Evolutionary conservation across 495 filamentous ascomycete species (phyloP).

Genomic region (Aspergillus coremiiformis): DNA sequence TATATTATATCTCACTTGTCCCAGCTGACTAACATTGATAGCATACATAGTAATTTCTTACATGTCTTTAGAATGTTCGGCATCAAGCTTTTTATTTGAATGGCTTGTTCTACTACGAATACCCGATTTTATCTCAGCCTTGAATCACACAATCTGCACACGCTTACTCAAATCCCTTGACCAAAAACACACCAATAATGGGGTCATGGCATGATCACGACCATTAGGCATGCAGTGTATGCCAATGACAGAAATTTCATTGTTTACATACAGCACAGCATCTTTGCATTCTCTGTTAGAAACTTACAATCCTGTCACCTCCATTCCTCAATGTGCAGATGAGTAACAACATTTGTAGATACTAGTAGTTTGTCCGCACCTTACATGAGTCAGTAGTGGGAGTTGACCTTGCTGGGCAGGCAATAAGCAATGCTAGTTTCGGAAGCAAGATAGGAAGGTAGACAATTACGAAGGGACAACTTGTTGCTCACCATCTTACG

Average conservation of each 20-base stretch:
- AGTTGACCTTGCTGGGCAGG: too few relatives aligned
- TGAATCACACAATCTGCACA: not conserved
- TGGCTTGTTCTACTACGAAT: not conserved
- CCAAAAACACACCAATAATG: not conserved
- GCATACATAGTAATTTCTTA: not conserved
- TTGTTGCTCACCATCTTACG: not conserved
- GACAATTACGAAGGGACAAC: too few relatives aligned
- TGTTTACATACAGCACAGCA: not conserved
- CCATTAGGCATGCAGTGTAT: not conserved
- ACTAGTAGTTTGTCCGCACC: not conserved
- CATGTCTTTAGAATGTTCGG: not conserved
- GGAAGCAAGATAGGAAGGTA: not conserved
- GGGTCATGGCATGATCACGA: not conserved
- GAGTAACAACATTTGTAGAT: not conserved
- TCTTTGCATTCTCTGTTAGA: not conserved
- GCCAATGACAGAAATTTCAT: not conserved
- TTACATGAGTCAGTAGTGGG: not conserved
- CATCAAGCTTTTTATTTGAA: not conserved
- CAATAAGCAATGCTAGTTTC: not conserved
- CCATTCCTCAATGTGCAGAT: not conserved
- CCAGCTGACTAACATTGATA: not conserved
- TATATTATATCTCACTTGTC: not conserved
- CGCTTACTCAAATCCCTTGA: not conserved
- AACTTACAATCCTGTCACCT: not conserved
- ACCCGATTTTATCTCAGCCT: not conserved